Conservation (phyloP, 2,329 filamentous ascomycete genomes). For the Colletotrichum musae region DNA sequence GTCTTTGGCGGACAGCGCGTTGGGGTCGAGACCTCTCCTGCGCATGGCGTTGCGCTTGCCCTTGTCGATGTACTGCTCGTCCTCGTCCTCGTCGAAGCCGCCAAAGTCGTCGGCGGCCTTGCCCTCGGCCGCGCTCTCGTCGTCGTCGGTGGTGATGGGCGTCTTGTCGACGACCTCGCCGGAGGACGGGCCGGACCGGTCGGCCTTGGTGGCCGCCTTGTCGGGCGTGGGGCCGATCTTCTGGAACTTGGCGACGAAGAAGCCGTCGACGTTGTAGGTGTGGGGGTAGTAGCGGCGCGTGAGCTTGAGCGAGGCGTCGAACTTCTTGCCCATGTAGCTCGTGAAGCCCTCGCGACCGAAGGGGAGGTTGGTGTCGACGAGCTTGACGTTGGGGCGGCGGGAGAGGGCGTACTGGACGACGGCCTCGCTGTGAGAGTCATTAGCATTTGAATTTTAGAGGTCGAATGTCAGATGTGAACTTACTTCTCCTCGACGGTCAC, state of each 20-base stretch:
- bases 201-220: constrained; percentile 50
- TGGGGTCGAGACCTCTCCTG: constrained; percentile 81
- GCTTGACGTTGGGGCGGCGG: constrained; percentile 92
- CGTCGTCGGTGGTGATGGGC: constrained; percentile 69
- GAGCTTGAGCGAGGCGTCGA: constrained; percentile 86
- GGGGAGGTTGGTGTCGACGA: constrained; percentile 90
- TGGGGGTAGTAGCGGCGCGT: constrained; percentile 92
- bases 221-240: constrained; percentile 85
- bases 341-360: constrained; percentile 96
- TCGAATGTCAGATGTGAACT: constrained; percentile 9
- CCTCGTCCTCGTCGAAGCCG: constrained; percentile 82
- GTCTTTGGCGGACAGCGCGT: constrained; percentile 60
- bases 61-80: constrained; percentile 78
- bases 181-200: constrained; percentile 44
- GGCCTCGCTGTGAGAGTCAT: constrained; percentile 74
- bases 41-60: constrained; percentile 82
- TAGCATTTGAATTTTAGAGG: constrained; percentile 12
- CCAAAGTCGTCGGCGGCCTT: constrained; percentile 69
- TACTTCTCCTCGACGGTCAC: constrained; percentile 88
- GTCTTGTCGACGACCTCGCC: constrained; percentile 76
- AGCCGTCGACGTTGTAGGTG: constrained; percentile 95
- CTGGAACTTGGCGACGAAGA: constrained; percentile 98
- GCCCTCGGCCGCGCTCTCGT: constrained; percentile 55
- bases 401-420: constrained; percentile 94
- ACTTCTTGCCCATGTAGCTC: constrained; percentile 90